Percentiles rank a stretch among this genome's conserved stretches.
These are phyloP conservation scores for Trifolium fragiferum DNA, from an alignment of 306 rosid species.

Conservation along the genomic window DNA sequence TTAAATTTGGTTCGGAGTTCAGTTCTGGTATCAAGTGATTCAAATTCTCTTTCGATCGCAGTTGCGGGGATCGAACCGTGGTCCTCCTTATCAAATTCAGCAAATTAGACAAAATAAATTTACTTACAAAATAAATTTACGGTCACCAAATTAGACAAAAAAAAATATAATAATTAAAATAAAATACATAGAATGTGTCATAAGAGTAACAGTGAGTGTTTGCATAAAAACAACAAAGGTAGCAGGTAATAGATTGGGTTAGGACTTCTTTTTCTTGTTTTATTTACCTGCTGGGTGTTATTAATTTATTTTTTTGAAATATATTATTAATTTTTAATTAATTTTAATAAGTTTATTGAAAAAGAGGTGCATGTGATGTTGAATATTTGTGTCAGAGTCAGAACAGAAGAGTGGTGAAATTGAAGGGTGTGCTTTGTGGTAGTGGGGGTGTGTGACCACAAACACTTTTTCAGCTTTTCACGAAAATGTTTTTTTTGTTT, in stretches of 20 bases:
- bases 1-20: too few relatives aligned
- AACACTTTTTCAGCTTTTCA: conserved; percentile 62
- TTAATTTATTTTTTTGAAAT: conserved; percentile 5
- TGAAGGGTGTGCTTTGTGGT: conserved; percentile 46
- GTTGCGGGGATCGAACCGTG: too few relatives aligned
- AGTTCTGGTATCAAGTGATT: too few relatives aligned
- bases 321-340: neutral
- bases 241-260: conserved; percentile 19
- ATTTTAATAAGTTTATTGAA: neutral
- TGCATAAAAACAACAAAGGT: conserved; percentile 33
- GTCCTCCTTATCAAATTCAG: too few relatives aligned
- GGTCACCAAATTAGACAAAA: too few relatives aligned
- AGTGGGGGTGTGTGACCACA: conserved; percentile 46
- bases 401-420: conserved; percentile 53
- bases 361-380: conserved; percentile 60
- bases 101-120: too few relatives aligned
- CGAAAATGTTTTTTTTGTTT: conserved; percentile 38
- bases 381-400: conserved; percentile 48
- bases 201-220: neutral
- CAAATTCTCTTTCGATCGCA: too few relatives aligned
- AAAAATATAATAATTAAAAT: too few relatives aligned
- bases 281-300: conserved; percentile 1
- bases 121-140: too few relatives aligned
- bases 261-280: conserved; percentile 51
- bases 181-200: too few relatives aligned